phyloP scores from a whole-genome alignment of 176 grass and related monocot genomes.

The Hordeum marinum region DNA sequence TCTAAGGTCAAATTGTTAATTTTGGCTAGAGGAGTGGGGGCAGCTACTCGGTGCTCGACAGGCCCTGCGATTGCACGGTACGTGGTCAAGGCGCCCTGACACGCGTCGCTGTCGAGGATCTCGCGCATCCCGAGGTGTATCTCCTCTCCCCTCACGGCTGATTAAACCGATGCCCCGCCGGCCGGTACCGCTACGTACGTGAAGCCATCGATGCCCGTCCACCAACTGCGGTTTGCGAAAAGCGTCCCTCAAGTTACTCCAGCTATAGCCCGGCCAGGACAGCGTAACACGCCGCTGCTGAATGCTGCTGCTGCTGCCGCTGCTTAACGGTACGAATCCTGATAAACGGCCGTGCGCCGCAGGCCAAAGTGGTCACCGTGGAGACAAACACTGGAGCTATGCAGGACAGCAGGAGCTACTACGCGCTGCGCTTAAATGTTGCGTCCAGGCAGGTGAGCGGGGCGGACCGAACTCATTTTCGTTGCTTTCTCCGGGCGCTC shows the following conservation, averaged over 20 bases:
- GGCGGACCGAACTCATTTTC: not conserved
- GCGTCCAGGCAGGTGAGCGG: not conserved
- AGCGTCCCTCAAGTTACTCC: not conserved
- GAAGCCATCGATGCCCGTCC: not conserved
- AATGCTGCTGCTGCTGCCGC: not conserved
- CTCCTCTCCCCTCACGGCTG: not conserved
- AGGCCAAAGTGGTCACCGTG: not conserved
- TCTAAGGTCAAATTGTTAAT: too few relatives aligned
- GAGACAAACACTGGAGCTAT: not conserved
- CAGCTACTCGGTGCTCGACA: not conserved
- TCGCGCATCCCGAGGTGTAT: constrained; percentile 39
- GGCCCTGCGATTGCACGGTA: not conserved
- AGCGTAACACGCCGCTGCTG: not conserved
- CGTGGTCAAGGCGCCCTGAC: constrained; percentile 1
- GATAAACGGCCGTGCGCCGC: not conserved
- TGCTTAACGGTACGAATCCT: too few relatives aligned
- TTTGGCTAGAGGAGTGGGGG: too few relatives aligned
- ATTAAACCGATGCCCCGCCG: not conserved
- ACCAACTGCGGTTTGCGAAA: not conserved
- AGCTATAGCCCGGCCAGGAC: not conserved
- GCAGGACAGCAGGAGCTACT: not conserved
- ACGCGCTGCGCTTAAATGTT: not conserved
- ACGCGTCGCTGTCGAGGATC: constrained; percentile 20
- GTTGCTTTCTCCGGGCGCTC: not conserved
- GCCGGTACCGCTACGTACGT: too few relatives aligned